A percentile compares a stretch with the other conserved stretches of the same genome.
phyloP scores from a whole-genome alignment of 345 rosid species.

The Conringia planisiliqua region DNA sequence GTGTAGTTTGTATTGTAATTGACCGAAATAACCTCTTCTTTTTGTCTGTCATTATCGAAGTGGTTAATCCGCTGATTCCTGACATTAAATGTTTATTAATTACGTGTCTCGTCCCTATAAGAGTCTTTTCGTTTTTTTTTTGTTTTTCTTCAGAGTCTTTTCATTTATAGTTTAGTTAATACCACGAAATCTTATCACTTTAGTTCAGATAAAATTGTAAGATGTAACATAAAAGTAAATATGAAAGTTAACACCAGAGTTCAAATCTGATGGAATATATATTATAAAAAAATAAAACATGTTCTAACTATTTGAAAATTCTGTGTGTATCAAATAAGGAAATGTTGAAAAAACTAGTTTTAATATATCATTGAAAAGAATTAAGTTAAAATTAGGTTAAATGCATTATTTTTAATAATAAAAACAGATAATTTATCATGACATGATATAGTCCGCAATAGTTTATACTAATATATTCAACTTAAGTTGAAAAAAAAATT shows the following conservation, averaged over 20 bases:
- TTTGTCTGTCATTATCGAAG: slow-evolving; percentile 23
- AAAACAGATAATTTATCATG: background rate
- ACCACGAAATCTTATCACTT: background rate
- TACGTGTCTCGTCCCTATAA: slow-evolving; percentile 16
- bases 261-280: background rate
- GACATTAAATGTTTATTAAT: background rate
- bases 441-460: too few species aligned
- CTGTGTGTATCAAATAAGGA: too few species aligned
- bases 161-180: background rate
- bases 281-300: too few species aligned
- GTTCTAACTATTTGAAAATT: too few species aligned
- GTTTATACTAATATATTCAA: too few species aligned
- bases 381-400: too few species aligned
- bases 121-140: too few species aligned
- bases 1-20: background rate
- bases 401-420: too few species aligned
- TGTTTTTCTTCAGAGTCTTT: too few species aligned
- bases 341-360: too few species aligned
- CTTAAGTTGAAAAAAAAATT: background rate
- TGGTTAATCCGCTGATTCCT: slow-evolving; percentile 10
- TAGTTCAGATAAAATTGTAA: background rate
- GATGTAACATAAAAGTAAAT: background rate
- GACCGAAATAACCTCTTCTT: background rate
- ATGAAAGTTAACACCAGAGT: background rate
- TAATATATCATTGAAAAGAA: too few species aligned